A percentile compares a stretch with the other conserved stretches of the same genome.
Conservation (phyloP, 164 flowering plant species). For the grape (Vitis vinifera) region DNA sequence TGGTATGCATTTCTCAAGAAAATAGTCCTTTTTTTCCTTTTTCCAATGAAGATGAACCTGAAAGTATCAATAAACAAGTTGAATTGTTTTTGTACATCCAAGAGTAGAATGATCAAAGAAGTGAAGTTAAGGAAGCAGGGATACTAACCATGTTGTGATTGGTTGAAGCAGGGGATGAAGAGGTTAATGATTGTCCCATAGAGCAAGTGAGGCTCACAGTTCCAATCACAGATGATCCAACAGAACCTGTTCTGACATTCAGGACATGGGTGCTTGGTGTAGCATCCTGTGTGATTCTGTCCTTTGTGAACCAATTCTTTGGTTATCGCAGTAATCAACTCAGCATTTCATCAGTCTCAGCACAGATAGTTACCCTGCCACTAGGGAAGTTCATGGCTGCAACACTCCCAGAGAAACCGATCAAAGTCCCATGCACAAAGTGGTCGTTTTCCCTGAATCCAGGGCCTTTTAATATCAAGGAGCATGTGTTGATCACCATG, state of each 20-base stretch:
- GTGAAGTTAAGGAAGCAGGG: too few species aligned
- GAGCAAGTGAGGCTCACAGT: slow-evolving; percentile 51
- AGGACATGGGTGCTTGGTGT: slow-evolving; percentile 64
- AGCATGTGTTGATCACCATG: slow-evolving; percentile 57
- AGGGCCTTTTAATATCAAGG: slow-evolving; percentile 61
- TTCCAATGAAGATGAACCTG: too few species aligned
- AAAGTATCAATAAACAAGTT: too few species aligned
- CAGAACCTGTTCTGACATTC: slow-evolving; percentile 47
- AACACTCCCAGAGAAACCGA: slow-evolving; percentile 30
- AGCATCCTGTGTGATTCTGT: slow-evolving; percentile 31
- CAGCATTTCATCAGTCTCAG: slow-evolving; percentile 33
- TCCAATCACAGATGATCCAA: slow-evolving; percentile 52
- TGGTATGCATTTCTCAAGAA: too few species aligned
- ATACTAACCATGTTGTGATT: not conserved
- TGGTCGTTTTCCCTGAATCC: slow-evolving; percentile 57
- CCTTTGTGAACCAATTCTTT: slow-evolving; percentile 56
- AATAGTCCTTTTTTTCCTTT: too few species aligned
- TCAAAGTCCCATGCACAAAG: slow-evolving; percentile 35
- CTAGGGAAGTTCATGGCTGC: slow-evolving; percentile 64
- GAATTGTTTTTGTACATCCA: too few species aligned
- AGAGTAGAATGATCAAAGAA: too few species aligned
- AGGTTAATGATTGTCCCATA: slow-evolving; percentile 30
- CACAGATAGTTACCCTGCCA: slow-evolving; percentile 52
- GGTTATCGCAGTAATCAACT: slow-evolving; percentile 38
- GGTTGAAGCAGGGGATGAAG: slow-evolving; percentile 12